A percentile compares a stretch with the other conserved stretches of the same genome.
These are phyloP conservation scores for Penicillium ochrochloron DNA, from an alignment of 495 filamentous ascomycete species.

Conservation along the genomic window DNA sequence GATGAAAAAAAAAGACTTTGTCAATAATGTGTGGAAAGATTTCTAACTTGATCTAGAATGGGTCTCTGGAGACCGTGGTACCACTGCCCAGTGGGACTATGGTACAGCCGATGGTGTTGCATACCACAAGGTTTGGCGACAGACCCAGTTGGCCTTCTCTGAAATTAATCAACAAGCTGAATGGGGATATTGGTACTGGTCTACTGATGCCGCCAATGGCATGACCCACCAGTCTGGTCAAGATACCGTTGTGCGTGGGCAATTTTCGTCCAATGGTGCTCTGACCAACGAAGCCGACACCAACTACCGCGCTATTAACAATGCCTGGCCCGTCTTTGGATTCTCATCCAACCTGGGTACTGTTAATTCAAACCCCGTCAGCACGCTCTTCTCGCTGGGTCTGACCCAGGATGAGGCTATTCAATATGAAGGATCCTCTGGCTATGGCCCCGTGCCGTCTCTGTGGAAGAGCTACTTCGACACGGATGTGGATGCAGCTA, in stretches of 20 bases:
- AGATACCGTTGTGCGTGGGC: slow-evolving; percentile 52
- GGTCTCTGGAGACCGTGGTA: slow-evolving; percentile 56
- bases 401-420: slow-evolving; percentile 57
- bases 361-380: slow-evolving; percentile 39
- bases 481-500: slow-evolving; percentile 51
- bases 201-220: slow-evolving; percentile 44
- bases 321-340: slow-evolving; percentile 59
- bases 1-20: too few relatives aligned
- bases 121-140: slow-evolving; percentile 59
- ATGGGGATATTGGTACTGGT: slow-evolving; percentile 65
- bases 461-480: slow-evolving; percentile 61
- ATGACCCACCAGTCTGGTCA: slow-evolving; percentile 56
- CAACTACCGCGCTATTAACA: slow-evolving; percentile 57
- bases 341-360: slow-evolving; percentile 57
- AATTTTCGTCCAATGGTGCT: slow-evolving; percentile 48
- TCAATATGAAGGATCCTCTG: slow-evolving; percentile 52
- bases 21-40: too few relatives aligned
- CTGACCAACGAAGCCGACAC: slow-evolving; percentile 52
- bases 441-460: slow-evolving; percentile 44
- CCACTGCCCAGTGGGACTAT: slow-evolving; percentile 59
- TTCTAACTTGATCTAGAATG: slow-evolving; percentile 53
- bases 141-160: slow-evolving; percentile 57
- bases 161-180: slow-evolving; percentile 58
- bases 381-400: slow-evolving; percentile 57
- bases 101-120: slow-evolving; percentile 49